Percentiles rank a stretch among this genome's conserved stretches.
phyloP scores from a whole-genome alignment of 2,329 filamentous ascomycete genomes.

The Penicillium paneum region DNA sequence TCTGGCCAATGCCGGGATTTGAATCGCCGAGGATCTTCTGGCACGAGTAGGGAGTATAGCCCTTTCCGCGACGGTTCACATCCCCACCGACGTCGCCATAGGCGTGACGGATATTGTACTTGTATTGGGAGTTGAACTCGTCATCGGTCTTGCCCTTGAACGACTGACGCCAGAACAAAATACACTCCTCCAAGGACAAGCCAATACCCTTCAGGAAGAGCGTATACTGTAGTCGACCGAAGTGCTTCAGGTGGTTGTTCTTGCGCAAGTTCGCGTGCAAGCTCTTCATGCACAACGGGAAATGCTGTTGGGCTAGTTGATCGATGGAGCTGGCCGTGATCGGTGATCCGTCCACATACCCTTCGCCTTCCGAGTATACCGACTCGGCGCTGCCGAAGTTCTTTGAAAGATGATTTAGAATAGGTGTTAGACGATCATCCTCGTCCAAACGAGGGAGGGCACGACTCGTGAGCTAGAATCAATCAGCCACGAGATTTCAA shows the following conservation, averaged over 20 bases:
- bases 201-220: slow-evolving; percentile 97
- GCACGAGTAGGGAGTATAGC: slow-evolving; percentile 88
- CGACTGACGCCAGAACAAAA: slow-evolving; percentile 83
- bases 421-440: slow-evolving; percentile 81
- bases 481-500: slow-evolving; percentile 17
- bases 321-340: slow-evolving; percentile 80
- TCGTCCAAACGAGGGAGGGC: slow-evolving; percentile 90
- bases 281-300: slow-evolving; percentile 91
- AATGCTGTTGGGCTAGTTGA: slow-evolving; percentile 69
- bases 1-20: slow-evolving; percentile 78
- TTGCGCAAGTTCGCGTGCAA: slow-evolving; percentile 81
- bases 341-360: slow-evolving; percentile 64
- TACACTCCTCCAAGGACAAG: slow-evolving; percentile 82
- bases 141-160: slow-evolving; percentile 91
- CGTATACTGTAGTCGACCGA: slow-evolving; percentile 86
- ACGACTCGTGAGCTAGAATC: slow-evolving; percentile 71
- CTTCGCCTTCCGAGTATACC: slow-evolving; percentile 66
- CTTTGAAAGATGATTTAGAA: slow-evolving; percentile 80
- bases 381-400: slow-evolving; percentile 92
- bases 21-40: slow-evolving; percentile 93
- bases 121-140: slow-evolving; percentile 94
- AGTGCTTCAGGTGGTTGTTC: slow-evolving; percentile 90
- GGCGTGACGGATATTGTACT: slow-evolving; percentile 91
- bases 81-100: slow-evolving; percentile 97
- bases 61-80: slow-evolving; percentile 76